Evolutionary conservation across 1,284 basidiomycete genomes (phyloP), one percentile per base, ranked within the genome.

Genomic region (Melanopsichium pennsylvanicum): DNA sequence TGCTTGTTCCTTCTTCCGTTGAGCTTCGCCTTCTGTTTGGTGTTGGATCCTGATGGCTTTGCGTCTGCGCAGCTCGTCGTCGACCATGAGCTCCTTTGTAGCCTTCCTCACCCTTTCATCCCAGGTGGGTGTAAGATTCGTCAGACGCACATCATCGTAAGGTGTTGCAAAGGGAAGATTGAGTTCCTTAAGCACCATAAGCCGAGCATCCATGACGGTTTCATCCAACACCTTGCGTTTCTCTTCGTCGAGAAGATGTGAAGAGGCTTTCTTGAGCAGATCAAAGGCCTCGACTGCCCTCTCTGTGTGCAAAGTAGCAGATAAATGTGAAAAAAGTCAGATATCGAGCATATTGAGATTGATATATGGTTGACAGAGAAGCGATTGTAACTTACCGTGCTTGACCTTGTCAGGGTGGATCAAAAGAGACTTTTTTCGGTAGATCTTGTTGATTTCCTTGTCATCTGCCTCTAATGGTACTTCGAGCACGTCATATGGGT

Each of bases 391-490:
- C 66, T 44, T 49, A 60, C 70, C 59, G 74, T 85, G 84, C 74
- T 85, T 83, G 70, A 84, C 84, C 79, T 86, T 86, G 77, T 86
- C 85, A 13, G 85, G 85, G 71, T 86, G 85, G 45, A 86, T 85
- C 74, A 86, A 73, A 57, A 86, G 80, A 15, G 84, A 85, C 73
- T 85, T 85, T 75, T 84, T 85, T 52, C 85, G 82, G 67, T 85
- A 86, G 45, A 83, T 81, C 73, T 83, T 84, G 70, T 85, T 85
- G 72, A 86, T 83, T 29, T 84, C 83, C 41, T 82, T 75, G 37
- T 84, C 84, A 25, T 84, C 82, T 5, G 83, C 82, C 39, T 81
- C 76, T 5, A 82, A 76, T 16, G 83, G 81, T 15, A 85, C 79
- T 55, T 85, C 85, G 34, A 86, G 83, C 23, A 86, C 82, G 52